These are phyloP conservation scores for Allodekkera sacchari DNA, from an alignment of 805 yeast genomes.

Conservation along the genomic window DNA sequence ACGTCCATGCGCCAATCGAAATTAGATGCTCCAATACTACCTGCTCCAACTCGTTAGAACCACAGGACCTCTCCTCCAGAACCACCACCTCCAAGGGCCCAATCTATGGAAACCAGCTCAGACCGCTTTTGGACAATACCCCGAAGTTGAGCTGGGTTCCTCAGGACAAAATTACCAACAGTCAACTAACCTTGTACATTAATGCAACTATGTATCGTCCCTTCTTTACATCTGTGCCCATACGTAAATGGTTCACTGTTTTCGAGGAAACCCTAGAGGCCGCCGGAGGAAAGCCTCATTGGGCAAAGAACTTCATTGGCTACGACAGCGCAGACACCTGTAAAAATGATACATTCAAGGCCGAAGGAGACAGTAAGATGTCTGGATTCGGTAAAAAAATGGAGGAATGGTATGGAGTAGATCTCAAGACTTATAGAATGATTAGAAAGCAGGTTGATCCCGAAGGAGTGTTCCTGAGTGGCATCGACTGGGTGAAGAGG, in stretches of 20 bases:
- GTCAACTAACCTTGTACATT: constrained; percentile 75
- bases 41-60: constrained; percentile 25
- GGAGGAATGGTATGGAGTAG: constrained; percentile 73
- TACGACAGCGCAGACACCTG: constrained; percentile 29
- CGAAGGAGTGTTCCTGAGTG: constrained; percentile 68
- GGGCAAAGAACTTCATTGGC: constrained; percentile 95
- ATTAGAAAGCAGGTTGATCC: constrained; percentile 72
- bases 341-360: no score
- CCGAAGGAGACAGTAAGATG: constrained; percentile 49
- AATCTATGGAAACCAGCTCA: constrained; percentile 71
- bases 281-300: constrained; percentile 91
- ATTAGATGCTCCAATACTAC: constrained; percentile 89
- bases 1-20: constrained; percentile 92
- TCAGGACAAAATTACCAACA: constrained; percentile 48
- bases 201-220: constrained; percentile 97
- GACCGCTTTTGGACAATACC: constrained; percentile 77
- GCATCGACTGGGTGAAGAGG: constrained; percentile 70
- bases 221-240: constrained; percentile 65
- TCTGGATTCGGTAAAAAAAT: constrained; percentile 66
- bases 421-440: constrained; percentile 49
- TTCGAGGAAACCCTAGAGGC: constrained; percentile 73
- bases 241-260: constrained; percentile 71
- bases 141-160: constrained; percentile 57
- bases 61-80: constrained; percentile 44
- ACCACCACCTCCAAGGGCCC: constrained; percentile 60